Evolutionary conservation across 345 rosid species (phyloP), one percentile per base, ranked within the genome.

Genomic region (Murraya koenigii): DNA sequence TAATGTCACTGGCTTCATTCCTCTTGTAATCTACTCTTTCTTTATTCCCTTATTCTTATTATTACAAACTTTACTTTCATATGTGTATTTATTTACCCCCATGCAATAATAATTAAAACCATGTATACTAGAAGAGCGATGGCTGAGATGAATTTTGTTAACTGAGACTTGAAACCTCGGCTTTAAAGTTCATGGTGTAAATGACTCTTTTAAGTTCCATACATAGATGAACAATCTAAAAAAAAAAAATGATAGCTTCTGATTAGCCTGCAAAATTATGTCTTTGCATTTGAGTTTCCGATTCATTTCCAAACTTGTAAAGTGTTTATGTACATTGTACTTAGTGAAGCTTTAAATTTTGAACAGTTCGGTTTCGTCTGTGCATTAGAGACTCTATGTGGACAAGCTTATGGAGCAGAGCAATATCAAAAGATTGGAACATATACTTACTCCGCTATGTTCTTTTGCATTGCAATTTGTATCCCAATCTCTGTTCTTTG

Each of bases 351-450:
- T 39, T 63, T 22, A 23, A 0, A 15, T 56, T n/a, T 20, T 64
- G 64, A 23, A 75, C 80, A 86, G 89, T 72, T 76, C 41, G 95
- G 95, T 36, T 44, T 91, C 76, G 80, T 82, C 33, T 87, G 95
- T 77, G 95, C 86, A 10, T 69, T 88, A 52, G 95, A 91, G 62
- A 91, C 95, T 59, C 72, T 88, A 1, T 87, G 91, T 68, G 93
- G 93, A 22, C 92, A 89, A 84, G 92, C 92, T n/a, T 88, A 83
- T 78, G 95, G 95, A 78, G 93, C 93, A 55, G 61, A 79, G 59
- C 90, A 88, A 80, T 87, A 78, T 64, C 79, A 79, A 39, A 86
- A 80, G 68, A 77, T 91, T 15, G 79, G 86, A 79, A 64, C 78
- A 22, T 88, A 87, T 6, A 84, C 87, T 26, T 89, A 85, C 75